These are phyloP conservation scores for Garcia nutans DNA, from an alignment of 345 rosid species.

Conservation along the genomic window DNA sequence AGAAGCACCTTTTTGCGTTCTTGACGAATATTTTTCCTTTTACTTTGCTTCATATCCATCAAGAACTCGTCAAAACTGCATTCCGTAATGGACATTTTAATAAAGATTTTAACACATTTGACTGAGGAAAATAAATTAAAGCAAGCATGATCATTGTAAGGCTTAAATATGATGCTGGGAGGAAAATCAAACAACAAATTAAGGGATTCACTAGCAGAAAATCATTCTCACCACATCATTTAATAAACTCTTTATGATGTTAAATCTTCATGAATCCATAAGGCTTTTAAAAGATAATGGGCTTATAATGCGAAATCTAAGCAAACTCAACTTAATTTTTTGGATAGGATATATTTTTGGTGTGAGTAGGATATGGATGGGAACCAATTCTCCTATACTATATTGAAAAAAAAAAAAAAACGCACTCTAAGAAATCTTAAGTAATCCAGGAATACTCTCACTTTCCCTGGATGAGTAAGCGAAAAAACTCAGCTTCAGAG, in stretches of 20 bases:
- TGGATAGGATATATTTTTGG: background rate
- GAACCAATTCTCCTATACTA: background rate
- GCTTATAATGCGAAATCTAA: background rate
- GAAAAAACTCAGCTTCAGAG: background rate
- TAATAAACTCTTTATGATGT: background rate
- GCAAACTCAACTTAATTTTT: background rate
- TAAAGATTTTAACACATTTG: slow-evolving; percentile 12
- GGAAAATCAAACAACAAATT: background rate
- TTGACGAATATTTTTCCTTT: slow-evolving; percentile 86
- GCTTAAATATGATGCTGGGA: background rate
- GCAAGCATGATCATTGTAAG: background rate
- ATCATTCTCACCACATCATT: background rate
- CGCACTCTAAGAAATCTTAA: background rate
- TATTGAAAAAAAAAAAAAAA: background rate
- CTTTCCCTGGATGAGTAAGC: background rate
- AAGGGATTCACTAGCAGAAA: background rate
- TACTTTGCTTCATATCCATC: slow-evolving; percentile 93
- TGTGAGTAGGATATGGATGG: background rate
- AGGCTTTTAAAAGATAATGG: background rate
- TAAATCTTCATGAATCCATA: background rate
- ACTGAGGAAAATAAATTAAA: slow-evolving; percentile 1
- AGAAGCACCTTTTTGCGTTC: slow-evolving; percentile 85
- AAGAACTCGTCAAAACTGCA: slow-evolving; percentile 91
- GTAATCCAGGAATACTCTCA: background rate
- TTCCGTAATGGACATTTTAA: slow-evolving; percentile 13